A percentile compares a stretch with the other conserved stretches of the same genome.
Evolutionary conservation across 1,284 basidiomycete species (phyloP).

Genomic region (Abortiporus biennis): DNA sequence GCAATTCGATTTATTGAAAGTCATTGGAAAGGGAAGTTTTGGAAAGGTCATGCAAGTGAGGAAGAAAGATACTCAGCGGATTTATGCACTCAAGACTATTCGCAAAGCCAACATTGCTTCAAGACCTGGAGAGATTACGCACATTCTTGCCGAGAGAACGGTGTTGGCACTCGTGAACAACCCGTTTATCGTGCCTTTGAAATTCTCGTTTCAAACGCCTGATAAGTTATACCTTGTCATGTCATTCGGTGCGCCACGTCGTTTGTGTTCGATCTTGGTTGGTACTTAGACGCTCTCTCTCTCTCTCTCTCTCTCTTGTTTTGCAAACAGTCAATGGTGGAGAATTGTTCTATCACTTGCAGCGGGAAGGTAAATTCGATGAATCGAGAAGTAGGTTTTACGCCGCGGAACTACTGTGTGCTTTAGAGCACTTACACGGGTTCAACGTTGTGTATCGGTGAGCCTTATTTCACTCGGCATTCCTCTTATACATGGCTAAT

Average conservation of each 20-base stretch:
- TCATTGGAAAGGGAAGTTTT: conserved; percentile 97
- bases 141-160: conserved; percentile 95
- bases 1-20: conserved; percentile 94
- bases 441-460: conserved; percentile 99
- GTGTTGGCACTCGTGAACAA: conserved; percentile 97
- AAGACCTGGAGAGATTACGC: conserved; percentile 94
- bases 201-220: conserved; percentile 97
- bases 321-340: conserved; percentile 95
- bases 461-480: conserved; percentile 14
- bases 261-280: no score
- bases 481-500: conserved; percentile 3
- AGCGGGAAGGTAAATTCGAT: conserved; percentile 95
- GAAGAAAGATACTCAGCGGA: conserved; percentile 96
- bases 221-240: conserved; percentile 98
- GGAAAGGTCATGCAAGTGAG: conserved; percentile 99
- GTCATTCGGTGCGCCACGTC: conserved; percentile 73
- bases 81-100: conserved; percentile 98
- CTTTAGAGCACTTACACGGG: conserved; percentile 92
- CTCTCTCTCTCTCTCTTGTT: not conserved
- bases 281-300: no score
- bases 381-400: conserved; percentile 94
- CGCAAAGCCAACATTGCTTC: conserved; percentile 98
- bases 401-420: conserved; percentile 91
- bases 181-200: conserved; percentile 98
- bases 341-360: conserved; percentile 96